Evolutionary conservation across 768 basidiomycete genomes (phyloP).

Genomic region (Dentipellis sp.): DNA sequence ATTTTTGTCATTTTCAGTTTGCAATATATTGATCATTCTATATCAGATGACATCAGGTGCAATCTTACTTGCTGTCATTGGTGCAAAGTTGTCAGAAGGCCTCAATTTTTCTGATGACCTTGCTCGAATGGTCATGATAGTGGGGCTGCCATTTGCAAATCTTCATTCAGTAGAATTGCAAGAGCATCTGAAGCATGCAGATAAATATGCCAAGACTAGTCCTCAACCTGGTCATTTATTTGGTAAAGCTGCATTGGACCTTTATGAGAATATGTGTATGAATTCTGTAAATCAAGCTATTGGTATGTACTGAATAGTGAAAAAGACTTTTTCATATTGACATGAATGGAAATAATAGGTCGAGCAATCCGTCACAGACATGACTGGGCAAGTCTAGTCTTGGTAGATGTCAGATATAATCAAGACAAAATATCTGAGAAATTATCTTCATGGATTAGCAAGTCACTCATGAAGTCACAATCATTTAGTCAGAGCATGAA

Average conservation of each 20-base stretch:
- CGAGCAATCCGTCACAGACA: slow-evolving; percentile 85
- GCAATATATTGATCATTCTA: not conserved
- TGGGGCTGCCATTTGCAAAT: slow-evolving; percentile 93
- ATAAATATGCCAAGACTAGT: slow-evolving; percentile 41
- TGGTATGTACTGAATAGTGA: slow-evolving; percentile 42
- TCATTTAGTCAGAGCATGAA: slow-evolving; percentile 13
- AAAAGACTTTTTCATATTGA: not conserved
- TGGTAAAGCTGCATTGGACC: slow-evolving; percentile 47
- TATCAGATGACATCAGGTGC: slow-evolving; percentile 40
- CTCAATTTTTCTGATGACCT: slow-evolving; percentile 41
- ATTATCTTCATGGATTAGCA: slow-evolving; percentile 87
- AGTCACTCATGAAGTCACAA: slow-evolving; percentile 14
- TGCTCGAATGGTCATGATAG: slow-evolving; percentile 77
- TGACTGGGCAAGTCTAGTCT: slow-evolving; percentile 88
- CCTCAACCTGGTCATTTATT: slow-evolving; percentile 31
- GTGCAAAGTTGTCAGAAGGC: slow-evolving; percentile 96
- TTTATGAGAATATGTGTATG: slow-evolving; percentile 90
- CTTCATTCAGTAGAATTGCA: slow-evolving; percentile 82
- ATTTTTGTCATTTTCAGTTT: not conserved
- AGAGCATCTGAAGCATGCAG: slow-evolving; percentile 88
- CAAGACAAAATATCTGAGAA: slow-evolving; percentile 61
- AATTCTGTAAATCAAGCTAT: slow-evolving; percentile 96
- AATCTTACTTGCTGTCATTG: slow-evolving; percentile 87
- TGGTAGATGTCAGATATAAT: slow-evolving; percentile 80
- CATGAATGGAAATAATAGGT: slow-evolving; percentile 34